phyloP scores from a whole-genome alignment of 164 flowering plant genomes.

The Stephania cephalantha region DNA sequence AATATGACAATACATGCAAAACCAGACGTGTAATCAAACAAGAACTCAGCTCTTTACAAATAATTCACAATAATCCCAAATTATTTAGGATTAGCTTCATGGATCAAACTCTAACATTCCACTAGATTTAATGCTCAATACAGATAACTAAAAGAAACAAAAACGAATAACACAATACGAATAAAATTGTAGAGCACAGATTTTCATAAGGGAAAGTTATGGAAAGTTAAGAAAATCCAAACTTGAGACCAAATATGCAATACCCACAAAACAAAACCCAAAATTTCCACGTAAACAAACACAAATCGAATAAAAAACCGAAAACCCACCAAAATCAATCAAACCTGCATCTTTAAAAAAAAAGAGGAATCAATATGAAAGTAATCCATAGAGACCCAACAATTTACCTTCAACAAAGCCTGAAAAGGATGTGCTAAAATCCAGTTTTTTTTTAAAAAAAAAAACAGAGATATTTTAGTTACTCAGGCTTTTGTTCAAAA shows the following conservation, averaged over 20 bases:
- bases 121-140: not conserved
- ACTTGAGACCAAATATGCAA: not conserved
- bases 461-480: too few species aligned
- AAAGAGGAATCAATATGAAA: not conserved
- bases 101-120: not conserved
- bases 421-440: not conserved
- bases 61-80: not conserved
- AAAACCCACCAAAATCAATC: not conserved
- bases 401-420: not conserved
- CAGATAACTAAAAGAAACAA: too few species aligned
- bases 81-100: not conserved
- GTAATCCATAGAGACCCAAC: not conserved
- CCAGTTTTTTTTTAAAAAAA: too few species aligned
- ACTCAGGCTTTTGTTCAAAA: too few species aligned
- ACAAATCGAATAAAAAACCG: slow-evolving; percentile 2
- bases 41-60: too few species aligned
- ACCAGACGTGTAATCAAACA: not conserved
- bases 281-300: not conserved
- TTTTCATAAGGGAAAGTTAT: not conserved
- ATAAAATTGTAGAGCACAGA: not conserved
- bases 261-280: not conserved
- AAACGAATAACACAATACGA: not conserved
- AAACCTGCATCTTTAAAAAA: slow-evolving; percentile 8
- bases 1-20: not conserved
- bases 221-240: not conserved